Base-by-base conservation (phyloP, 2,329 filamentous ascomycete genomes). In the Plenodomus lindquistii region DNA sequence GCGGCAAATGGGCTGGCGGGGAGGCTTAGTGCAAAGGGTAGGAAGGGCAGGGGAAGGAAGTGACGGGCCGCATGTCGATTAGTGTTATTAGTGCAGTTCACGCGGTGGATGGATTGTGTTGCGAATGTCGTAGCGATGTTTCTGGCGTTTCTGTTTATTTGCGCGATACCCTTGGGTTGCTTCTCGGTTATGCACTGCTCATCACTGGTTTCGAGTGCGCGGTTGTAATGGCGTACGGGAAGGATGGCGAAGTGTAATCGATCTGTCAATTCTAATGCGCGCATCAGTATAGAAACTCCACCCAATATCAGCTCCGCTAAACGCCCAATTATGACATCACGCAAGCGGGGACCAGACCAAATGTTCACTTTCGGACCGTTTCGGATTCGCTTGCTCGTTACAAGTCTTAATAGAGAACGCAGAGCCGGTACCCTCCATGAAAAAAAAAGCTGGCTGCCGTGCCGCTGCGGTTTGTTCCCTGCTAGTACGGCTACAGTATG, bases 351-450 rank as follows among this genome's bases (percentile, higher is more conserved):
- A 60, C 61, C 61, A 54, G 55, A 60, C 62, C 61, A 60, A 55
- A 52, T 55, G 42, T 62, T 70, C 69, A 71, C 62, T 68, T 68
- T 70, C 62, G 69, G 66, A 72, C 65, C 65, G 67, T 68, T 66
- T 73, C 61, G 65, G 64, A 72, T 73, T 73, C 64, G 68, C 59
- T 68, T 66, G 69, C 66, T 69, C 66, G 66, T 66, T 71, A 72
- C 66, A 73, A 66, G 63, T 63, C 66, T 66, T 69, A 67, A 8
- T 67, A 67, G 64, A 66, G 71, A 71, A 71, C 69, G 68, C 66
- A 71, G 65, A 67, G 60, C 63, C 57, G 57, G 65, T 63, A 63
- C 62, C 69, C 64, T 71, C 68, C 64, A 65, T 68, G 67, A 71
- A 70, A 68, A 31, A 31, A 64, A 64, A 68, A 59, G 48, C 62